Percentiles rank a stretch among this genome's conserved stretches.
Evolutionary conservation across 2,329 filamentous ascomycete species (phyloP).

Genomic region (Trichoderma sp.): DNA sequence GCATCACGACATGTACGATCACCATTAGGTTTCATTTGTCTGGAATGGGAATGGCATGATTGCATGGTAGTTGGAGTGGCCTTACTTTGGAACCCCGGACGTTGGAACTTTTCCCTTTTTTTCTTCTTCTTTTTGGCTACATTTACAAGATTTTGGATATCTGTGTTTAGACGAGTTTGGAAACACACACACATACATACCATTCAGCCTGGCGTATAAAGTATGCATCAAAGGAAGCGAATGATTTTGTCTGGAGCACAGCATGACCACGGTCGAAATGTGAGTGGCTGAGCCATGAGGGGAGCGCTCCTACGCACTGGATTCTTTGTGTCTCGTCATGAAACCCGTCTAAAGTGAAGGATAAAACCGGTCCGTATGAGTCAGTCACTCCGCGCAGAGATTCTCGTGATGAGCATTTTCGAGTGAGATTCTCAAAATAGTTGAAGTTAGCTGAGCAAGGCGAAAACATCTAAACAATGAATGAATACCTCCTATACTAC

Average conservation of each 20-base stretch:
- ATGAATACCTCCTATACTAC: background rate
- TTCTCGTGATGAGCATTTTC: too few species aligned
- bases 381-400: background rate
- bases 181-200: constrained; percentile 1
- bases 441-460: background rate
- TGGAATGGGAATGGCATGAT: constrained; percentile 8
- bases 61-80: constrained; percentile 21
- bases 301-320: background rate
- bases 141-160: constrained; percentile 4
- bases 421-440: background rate
- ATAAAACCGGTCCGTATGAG: background rate
- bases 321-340: background rate
- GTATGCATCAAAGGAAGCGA: background rate
- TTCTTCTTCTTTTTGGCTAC: background rate
- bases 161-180: constrained; percentile 14
- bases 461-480: background rate
- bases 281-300: background rate
- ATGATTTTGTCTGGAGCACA: background rate
- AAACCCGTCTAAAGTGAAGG: background rate
- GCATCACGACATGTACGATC: constrained; percentile 21
- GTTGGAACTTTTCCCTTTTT: background rate
- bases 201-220: constrained; percentile 9
- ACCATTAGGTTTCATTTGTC: constrained; percentile 16
- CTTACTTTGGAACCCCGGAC: constrained; percentile 2
- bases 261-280: background rate